Base-by-base conservation (phyloP, 2,329 filamentous ascomycete genomes). In the Polytolypa hystricis region DNA sequence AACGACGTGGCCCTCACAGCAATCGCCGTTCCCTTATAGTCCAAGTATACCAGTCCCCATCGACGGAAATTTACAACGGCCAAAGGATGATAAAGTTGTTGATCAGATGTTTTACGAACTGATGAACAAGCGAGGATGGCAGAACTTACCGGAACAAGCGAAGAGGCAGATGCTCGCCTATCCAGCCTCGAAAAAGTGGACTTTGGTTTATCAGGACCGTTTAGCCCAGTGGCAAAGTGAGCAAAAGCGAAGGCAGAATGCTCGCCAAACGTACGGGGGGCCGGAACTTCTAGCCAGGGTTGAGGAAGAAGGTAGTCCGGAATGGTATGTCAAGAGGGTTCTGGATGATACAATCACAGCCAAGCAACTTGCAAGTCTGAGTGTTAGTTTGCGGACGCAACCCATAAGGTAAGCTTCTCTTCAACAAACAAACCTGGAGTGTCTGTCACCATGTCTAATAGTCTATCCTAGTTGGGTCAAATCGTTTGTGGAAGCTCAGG, bases 91-190 rank as follows among this genome's bases (percentile, higher is more conserved):
- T 53, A 74, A 78, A 41, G 66, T 93, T 10, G 82, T 95, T 30
- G 85, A 96, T 56, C 79, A 87, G 53, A 84, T 94, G 67, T 96
- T 96, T 54, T 70, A 87, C 52, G 80, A 85, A 35, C 67, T 98
- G 46, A 96, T 98, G 91, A 84, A 93, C 54, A 95, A 95, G 64
- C 77, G 91, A 64, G 91, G 89, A 46, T 96, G 87, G 84, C 91
- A 94, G 64, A 93, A 93, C 60, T 67, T 98, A 46, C 91, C 91
- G 4, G 91, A 98, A 54, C 85, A 94, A 64, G 91, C 91, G 19
- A 77, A 82, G 48, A 74, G 89, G 43, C 91, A 96, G 66, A 96
- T 98, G 89, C 75, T 91, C 62, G 86, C 86, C 25, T 96, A 98
- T 57, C 84, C 87, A 10, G 75, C 91, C 6, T 76, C 79, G 46